Conservation (phyloP, 441 rosid genomes). For the Pelargonium fulgidum region DNA sequence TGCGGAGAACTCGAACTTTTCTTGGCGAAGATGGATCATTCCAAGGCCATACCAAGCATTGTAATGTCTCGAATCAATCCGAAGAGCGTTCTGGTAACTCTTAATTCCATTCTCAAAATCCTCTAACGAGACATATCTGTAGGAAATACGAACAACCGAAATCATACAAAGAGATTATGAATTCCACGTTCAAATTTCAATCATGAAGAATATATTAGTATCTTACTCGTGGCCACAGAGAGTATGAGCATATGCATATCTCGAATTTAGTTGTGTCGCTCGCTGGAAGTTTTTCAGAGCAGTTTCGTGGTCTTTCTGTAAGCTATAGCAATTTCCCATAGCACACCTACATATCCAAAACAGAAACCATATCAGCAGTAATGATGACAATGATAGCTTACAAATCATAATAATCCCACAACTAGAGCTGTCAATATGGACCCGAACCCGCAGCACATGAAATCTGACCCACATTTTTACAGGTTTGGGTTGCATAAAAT, state of each 20-base stretch:
- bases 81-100: slow-evolving; percentile 86
- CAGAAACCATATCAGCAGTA: not conserved
- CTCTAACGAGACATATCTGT: slow-evolving; percentile 78
- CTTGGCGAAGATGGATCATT: slow-evolving; percentile 90
- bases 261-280: slow-evolving; percentile 77
- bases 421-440: not conserved
- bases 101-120: slow-evolving; percentile 91
- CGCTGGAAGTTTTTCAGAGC: slow-evolving; percentile 89
- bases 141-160: slow-evolving; percentile 21
- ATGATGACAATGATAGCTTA: not conserved
- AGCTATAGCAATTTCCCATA: slow-evolving; percentile 93
- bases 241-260: slow-evolving; percentile 91
- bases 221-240: slow-evolving; percentile 97
- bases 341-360: slow-evolving; percentile 67
- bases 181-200: not conserved
- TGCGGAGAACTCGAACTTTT: slow-evolving; percentile 88
- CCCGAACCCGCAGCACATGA: too few species aligned
- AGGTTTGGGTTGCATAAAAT: too few species aligned
- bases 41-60: slow-evolving; percentile 98
- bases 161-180: not conserved
- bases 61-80: slow-evolving; percentile 86
- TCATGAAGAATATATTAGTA: slow-evolving; percentile 4
- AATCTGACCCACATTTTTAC: too few species aligned
- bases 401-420: not conserved
- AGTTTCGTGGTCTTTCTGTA: slow-evolving; percentile 97